Conservation (phyloP, 1,284 basidiomycete genomes). For the Cryptococcus depauperatus region DNA sequence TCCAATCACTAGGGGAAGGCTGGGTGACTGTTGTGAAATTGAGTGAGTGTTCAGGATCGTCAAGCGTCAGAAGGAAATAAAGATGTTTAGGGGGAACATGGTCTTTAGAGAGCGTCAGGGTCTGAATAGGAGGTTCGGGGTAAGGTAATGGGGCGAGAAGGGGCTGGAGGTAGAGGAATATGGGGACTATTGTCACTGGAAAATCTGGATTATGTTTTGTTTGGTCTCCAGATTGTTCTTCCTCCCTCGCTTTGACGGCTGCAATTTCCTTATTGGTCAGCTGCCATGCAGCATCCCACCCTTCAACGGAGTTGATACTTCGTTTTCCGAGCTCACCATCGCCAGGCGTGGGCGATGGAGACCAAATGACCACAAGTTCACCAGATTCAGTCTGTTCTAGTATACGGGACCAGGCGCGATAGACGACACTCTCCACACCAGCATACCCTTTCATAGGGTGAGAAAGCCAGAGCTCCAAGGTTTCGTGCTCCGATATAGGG, state of each 20-base stretch:
- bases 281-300: constrained; percentile 72
- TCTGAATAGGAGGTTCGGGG: constrained; percentile 33
- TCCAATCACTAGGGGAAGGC: constrained; percentile 68
- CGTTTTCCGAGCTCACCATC: constrained; percentile 39
- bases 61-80: constrained; percentile 75
- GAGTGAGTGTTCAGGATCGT: constrained; percentile 71
- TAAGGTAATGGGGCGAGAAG: constrained; percentile 57
- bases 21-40: constrained; percentile 70
- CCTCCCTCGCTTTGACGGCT: constrained; percentile 28
- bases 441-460: constrained; percentile 97
- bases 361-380: constrained; percentile 74
- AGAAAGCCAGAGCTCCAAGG: constrained; percentile 87
- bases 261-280: constrained; percentile 53
- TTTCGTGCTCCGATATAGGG: constrained; percentile 95
- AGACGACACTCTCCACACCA: constrained; percentile 91
- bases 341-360: constrained; percentile 51
- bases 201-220: constrained; percentile 21
- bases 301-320: constrained; percentile 66
- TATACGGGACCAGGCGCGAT: constrained; percentile 64
- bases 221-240: constrained; percentile 27
- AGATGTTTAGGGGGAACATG: constrained; percentile 51
- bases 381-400: constrained; percentile 92
- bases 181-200: constrained; percentile 79
- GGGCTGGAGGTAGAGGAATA: constrained; percentile 91
- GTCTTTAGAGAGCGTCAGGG: constrained; percentile 23